phyloP scores from a whole-genome alignment of 768 basidiomycete species.

The Phlebiopsis flavidoalba region DNA sequence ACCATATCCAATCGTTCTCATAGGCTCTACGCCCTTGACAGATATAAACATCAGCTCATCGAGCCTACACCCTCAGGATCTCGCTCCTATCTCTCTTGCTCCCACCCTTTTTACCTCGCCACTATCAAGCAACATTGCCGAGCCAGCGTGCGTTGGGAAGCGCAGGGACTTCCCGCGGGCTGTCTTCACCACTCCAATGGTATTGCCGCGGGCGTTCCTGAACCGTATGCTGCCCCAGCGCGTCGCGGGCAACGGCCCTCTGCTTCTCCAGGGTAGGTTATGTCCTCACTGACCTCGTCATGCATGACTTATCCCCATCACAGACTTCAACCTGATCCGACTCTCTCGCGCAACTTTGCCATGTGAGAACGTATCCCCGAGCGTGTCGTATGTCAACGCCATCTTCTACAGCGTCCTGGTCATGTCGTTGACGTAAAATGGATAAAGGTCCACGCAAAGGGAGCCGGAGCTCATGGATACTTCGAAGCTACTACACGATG shows the following conservation, averaged over 20 bases:
- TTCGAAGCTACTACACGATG: slow-evolving; percentile 86
- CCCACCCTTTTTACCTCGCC: neutral
- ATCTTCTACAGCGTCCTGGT: neutral
- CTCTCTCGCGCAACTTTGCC: slow-evolving; percentile 86
- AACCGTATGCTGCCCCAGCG: slow-evolving; percentile 81
- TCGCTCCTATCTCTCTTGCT: neutral
- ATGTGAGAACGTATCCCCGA: slow-evolving; percentile 90
- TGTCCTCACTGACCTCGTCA: neutral
- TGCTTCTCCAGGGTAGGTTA: slow-evolving; percentile 75
- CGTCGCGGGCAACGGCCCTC: slow-evolving; percentile 70
- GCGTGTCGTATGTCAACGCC: slow-evolving; percentile 13
- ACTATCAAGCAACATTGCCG: slow-evolving; percentile 44
- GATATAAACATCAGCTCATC: slow-evolving; percentile 7
- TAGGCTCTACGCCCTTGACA: slow-evolving; percentile 1
- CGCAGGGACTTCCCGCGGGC: slow-evolving; percentile 54
- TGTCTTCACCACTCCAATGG: slow-evolving; percentile 86
- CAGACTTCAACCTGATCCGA: slow-evolving; percentile 90
- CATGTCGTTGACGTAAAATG: neutral
- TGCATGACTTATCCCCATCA: slow-evolving; percentile 3
- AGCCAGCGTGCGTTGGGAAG: slow-evolving; percentile 51
- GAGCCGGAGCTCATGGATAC: slow-evolving; percentile 88
- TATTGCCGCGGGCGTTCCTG: slow-evolving; percentile 60
- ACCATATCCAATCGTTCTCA: slow-evolving; percentile 11
- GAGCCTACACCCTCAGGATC: neutral
- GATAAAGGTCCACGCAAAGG: slow-evolving; percentile 80